Percentiles rank a stretch among this genome's conserved stretches.
These are phyloP conservation scores for Amphicarpaea edgeworthii DNA, from an alignment of 306 rosid species.

Conservation along the genomic window DNA sequence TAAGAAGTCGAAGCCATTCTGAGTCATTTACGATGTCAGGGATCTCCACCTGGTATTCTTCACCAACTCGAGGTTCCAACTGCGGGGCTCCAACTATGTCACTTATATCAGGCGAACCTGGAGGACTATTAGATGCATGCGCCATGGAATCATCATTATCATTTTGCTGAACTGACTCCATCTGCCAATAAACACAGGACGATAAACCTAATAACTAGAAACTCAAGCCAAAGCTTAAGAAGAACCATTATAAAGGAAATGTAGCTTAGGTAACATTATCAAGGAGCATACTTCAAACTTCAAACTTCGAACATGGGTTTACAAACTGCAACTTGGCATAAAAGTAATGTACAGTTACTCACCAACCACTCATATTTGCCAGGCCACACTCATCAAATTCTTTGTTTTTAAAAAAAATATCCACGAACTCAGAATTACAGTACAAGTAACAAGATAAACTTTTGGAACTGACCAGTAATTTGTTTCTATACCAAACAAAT, in stretches of 20 bases:
- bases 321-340: conserved; percentile 12
- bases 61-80: conserved; percentile 67
- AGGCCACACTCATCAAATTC: neutral
- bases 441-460: neutral
- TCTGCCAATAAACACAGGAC: conserved; percentile 49
- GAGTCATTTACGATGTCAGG: conserved; percentile 56
- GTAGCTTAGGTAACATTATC: conserved; percentile 33
- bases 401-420: neutral
- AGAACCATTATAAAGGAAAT: conserved; percentile 22
- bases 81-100: conserved; percentile 59
- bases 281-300: conserved; percentile 31
- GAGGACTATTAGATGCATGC: conserved; percentile 48
- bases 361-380: conserved; percentile 8
- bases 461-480: neutral
- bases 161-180: conserved; percentile 54
- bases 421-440: conserved; percentile 1
- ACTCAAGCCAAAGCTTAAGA: conserved; percentile 35
- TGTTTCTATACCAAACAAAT: neutral
- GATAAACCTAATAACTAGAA: conserved; percentile 24
- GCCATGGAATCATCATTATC: conserved; percentile 46
- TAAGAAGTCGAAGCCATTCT: conserved; percentile 48
- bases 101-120: conserved; percentile 55
- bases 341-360: conserved; percentile 24
- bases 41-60: conserved; percentile 66
- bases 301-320: no score